Evolutionary conservation across 345 rosid genomes (phyloP), one percentile per base, ranked within the genome.

Genomic region (Isatis tinctoria): DNA sequence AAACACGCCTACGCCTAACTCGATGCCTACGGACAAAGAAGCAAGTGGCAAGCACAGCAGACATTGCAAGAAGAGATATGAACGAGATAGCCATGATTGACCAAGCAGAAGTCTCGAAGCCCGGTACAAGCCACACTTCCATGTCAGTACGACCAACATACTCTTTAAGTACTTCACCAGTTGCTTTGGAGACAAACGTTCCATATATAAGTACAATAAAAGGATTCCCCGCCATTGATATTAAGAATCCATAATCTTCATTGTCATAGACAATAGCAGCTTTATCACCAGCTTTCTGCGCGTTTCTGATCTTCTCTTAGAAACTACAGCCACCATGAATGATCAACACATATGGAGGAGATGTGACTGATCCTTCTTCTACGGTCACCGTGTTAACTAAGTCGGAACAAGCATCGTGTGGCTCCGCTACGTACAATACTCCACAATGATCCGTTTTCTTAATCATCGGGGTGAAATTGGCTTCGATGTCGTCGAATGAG

Each of bases 81-180:
- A 92, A 95, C 48, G 98, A 88, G 72, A 92, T 85, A 24, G 97
- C 97, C 96, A 95, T 92, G 65, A 95, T 88, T 17, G 98, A 90
- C 99, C 99, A 95, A 2, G 96, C 91, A 47, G 98, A 89, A 69
- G 90, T 85, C 71, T 88, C 91, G 39, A 85, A 86, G 80, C 83
- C 85, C 41, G 97, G 98, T 64, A 80, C 78, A 22, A 95, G 70
- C 92, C 97, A 95, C 9, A 92, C 60, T 78, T 90, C 89, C 67
- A 83, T 54, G 67, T 86, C 85, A 10, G 83, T 75, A 57, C 74
- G 71, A 45, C 96, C 98, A 3, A 72, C 89, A 75, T 87, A 87
- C 10, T 82, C 52, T 74, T 60, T 83, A 9, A 95, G 94, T 54
- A 8, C 69, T 74, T 85, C 86, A 1, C 99, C 99, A 4, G 96